phyloP scores from a whole-genome alignment of 768 basidiomycete species.

The Boletus reticulatus region DNA sequence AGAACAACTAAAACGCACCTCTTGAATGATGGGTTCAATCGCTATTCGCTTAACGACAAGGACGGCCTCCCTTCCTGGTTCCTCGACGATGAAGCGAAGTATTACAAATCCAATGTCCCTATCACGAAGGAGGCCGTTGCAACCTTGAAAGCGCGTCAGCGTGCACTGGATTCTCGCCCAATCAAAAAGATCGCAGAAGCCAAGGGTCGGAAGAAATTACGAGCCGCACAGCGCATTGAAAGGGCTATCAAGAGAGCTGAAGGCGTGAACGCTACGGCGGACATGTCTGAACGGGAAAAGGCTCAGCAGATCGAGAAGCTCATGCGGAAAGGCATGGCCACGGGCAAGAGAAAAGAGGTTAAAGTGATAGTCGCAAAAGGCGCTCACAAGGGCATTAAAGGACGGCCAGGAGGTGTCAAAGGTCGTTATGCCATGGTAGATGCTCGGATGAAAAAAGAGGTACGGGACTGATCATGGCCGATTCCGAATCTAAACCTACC shows the following conservation, averaged over 20 bases:
- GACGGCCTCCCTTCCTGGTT: conserved; percentile 96
- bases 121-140: conserved; percentile 93
- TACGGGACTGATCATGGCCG: conserved; percentile 18
- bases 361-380: conserved; percentile 94
- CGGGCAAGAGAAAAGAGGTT: conserved; percentile 70
- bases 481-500: not conserved
- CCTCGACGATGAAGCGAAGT: conserved; percentile 91
- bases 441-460: conserved; percentile 91
- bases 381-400: conserved; percentile 83
- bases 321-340: conserved; percentile 76
- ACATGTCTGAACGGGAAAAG: conserved; percentile 94
- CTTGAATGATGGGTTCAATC: conserved; percentile 94
- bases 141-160: conserved; percentile 83
- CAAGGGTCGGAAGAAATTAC: conserved; percentile 94
- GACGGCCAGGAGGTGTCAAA: conserved; percentile 93
- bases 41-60: conserved; percentile 87
- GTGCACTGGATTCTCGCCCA: conserved; percentile 92
- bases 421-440: conserved; percentile 96
- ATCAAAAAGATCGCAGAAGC: conserved; percentile 99
- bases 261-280: conserved; percentile 81
- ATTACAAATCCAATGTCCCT: conserved; percentile 94
- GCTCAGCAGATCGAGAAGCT: conserved; percentile 91
- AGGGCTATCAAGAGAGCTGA: conserved; percentile 97
- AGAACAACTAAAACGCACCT: conserved; percentile 85
- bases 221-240: conserved; percentile 78